phyloP scores from a whole-genome alignment of 1,284 basidiomycete species.

The Irpex sp. region DNA sequence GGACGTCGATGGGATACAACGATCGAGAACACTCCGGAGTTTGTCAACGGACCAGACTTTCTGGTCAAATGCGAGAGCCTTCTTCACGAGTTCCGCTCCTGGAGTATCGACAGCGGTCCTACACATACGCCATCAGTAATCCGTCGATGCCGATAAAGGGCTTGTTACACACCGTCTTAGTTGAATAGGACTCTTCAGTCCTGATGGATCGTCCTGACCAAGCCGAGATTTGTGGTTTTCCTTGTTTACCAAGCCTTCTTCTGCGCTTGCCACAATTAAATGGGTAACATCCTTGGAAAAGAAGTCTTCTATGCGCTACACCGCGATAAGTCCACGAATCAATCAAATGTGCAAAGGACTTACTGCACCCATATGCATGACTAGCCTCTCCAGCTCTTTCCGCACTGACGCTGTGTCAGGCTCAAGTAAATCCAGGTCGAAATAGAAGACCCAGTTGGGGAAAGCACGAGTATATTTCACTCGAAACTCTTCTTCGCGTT shows the following conservation, averaged over 20 bases:
- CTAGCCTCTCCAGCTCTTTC: slow-evolving; percentile 46
- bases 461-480: slow-evolving; percentile 83
- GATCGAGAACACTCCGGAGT: slow-evolving; percentile 65
- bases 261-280: slow-evolving; percentile 58
- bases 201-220: slow-evolving; percentile 17
- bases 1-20: slow-evolving; percentile 39
- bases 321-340: neutral
- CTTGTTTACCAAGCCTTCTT: slow-evolving; percentile 47
- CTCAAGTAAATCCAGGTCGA: slow-evolving; percentile 65
- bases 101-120: slow-evolving; percentile 18
- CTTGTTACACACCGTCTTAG: slow-evolving; percentile 41
- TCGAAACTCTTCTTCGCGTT: slow-evolving; percentile 71
- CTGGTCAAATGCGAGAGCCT: slow-evolving; percentile 74
- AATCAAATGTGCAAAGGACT: slow-evolving; percentile 29
- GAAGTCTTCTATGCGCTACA: slow-evolving; percentile 76
- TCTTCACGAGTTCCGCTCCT: slow-evolving; percentile 53
- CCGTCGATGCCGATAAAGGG: neutral
- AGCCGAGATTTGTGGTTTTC: slow-evolving; percentile 46
- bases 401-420: slow-evolving; percentile 39
- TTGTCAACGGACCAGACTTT: slow-evolving; percentile 87
- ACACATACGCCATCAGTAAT: neutral
- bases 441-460: slow-evolving; percentile 80
- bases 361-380: slow-evolving; percentile 74
- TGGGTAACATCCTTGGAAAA: slow-evolving; percentile 85
- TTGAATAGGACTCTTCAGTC: slow-evolving; percentile 61